Base-by-base conservation (phyloP, 352 stramenopile species). In the Globisporangium iwayamae region DNA sequence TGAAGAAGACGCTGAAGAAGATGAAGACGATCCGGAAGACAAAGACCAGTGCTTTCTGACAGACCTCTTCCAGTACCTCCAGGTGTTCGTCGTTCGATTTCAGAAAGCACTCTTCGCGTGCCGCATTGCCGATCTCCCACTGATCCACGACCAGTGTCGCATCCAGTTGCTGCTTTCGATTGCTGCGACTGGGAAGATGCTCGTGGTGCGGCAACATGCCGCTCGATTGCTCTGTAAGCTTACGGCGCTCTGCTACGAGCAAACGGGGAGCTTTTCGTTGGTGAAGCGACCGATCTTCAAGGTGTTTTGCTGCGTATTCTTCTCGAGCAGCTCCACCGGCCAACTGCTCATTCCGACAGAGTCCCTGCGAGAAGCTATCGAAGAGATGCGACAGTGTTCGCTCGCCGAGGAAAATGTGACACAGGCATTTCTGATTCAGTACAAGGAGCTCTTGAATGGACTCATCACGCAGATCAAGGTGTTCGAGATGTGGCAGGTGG, bases 201-300 rank as follows among this genome's bases (percentile, higher is more conserved):
- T 48, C 16, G 46, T 56, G 5, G 71, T 87, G 1, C 68, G 70
- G 16, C 70, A 69, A 7, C 65, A 79, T 10, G 79, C 81, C 4
- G 68, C 78, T 0, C 70, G 62, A 16, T 57, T 93, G n/a, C 48
- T 93, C 7, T 80, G 68, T 20, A 63, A 72, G 5, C 68, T 93
- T n/a, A 47, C 81, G 3, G 59, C 56, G 0, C 71, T 81, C 13
- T 85, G 79, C 62, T 91, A 85, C 51, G 71, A 78, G 6, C 82
- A 91, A 62, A 88, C 75, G 0, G 85, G 82, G 1, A 89, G 77
- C 53, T 90, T 90, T 60, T 53, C 74, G 39, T 65, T 88, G 4
- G 41, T 93, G 4, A 82, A 82, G 28, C 63, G 67, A 20, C 67
- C 78, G 20, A 65, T 89, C 3, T 46, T 85, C 34, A 79, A 79